A percentile compares a stretch with the other conserved stretches of the same genome.
These are phyloP conservation scores for Agarophyton chilense DNA, from an alignment of 23 red algal genomes.

Conservation along the genomic window DNA sequence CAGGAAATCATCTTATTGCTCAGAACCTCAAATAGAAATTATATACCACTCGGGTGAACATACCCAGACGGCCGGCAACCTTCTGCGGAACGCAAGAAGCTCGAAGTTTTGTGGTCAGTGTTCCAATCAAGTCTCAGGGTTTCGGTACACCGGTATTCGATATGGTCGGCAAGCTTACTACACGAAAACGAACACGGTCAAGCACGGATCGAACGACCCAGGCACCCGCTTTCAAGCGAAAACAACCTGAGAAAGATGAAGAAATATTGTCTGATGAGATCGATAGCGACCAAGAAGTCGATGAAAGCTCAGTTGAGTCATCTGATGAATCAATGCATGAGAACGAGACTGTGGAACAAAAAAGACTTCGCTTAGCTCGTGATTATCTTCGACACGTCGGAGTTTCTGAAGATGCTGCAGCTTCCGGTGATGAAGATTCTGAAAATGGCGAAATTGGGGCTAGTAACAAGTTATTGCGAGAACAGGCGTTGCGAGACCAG, in stretches of 20 bases:
- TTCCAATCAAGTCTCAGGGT: too few relatives aligned
- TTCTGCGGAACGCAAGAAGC: too few relatives aligned
- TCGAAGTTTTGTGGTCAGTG: too few relatives aligned
- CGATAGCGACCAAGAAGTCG: constrained; percentile 19
- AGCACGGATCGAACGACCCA: background rate
- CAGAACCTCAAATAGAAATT: too few relatives aligned
- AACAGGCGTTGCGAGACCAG: constrained; percentile 20
- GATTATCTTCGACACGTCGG: constrained; percentile 66
- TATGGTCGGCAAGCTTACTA: background rate
- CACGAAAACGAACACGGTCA: background rate
- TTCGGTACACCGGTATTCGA: too few relatives aligned
- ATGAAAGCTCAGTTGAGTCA: background rate
- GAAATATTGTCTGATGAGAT: constrained; percentile 35
- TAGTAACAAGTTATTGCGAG: constrained; percentile 26
- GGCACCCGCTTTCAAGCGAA: background rate
- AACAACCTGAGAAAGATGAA: constrained; percentile 24
- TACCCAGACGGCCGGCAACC: too few relatives aligned
- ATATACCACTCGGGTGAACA: too few relatives aligned
- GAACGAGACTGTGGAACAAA: constrained; percentile 60
- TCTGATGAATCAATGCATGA: constrained; percentile 29
- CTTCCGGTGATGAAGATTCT: constrained; percentile 20
- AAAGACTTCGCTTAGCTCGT: constrained; percentile 55
- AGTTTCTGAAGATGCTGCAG: constrained; percentile 54
- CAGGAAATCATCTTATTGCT: too few relatives aligned
- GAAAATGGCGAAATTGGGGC: background rate